Base-by-base conservation (phyloP, 176 grass and related monocot species). In the Miscanthus lutarioriparius region DNA sequence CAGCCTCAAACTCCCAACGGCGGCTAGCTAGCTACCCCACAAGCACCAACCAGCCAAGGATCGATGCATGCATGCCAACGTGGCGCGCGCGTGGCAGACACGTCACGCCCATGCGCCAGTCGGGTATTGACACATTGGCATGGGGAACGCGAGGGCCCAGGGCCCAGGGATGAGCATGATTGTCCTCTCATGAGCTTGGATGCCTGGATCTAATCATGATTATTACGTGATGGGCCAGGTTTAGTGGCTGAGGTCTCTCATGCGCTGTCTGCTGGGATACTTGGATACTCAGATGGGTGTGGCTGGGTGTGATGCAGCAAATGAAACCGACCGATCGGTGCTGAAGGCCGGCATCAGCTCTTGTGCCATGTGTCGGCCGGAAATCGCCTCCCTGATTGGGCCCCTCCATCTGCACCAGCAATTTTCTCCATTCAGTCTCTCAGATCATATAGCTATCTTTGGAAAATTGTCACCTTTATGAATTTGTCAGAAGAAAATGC, bases 141-240 rank as follows among this genome's bases (percentile, higher is more conserved):
- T 23, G 1, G 16, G 1, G 11, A 15, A 4, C 22, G 17, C 0
- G 2, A 0, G 6, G 6, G 20, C 2, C 23, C 1, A 15, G 51
- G 66, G 8, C 4, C 68, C 4, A 8, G 64, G 40, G 4, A 32
- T 70, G 51, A 74, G 27, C 32, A 64, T 30, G 4, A 8, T 44
- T 80, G 70, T 41, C 84, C 41, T 66, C 17, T 54, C 8, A 11
- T 15, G 40, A 56, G 44, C 9, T 2, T 25, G 43, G 12, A 66
- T 82, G n/a, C n/a, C n/a, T n/a, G n/a, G n/a, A 19, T n/a, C 11
- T 28, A 72, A 67, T 86, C 83, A 90, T 90, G 43, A 10, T 73
- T 86, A 39, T 47, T 47, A 15, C 3, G 48, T 6, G 48, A 51
- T 51, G 48, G 4, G 15, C 48, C 15, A 44, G 73, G 73, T 56